Evolutionary conservation across 2,329 filamentous ascomycete genomes (phyloP).

Genomic region (Lasiodiplodia theobromae): DNA sequence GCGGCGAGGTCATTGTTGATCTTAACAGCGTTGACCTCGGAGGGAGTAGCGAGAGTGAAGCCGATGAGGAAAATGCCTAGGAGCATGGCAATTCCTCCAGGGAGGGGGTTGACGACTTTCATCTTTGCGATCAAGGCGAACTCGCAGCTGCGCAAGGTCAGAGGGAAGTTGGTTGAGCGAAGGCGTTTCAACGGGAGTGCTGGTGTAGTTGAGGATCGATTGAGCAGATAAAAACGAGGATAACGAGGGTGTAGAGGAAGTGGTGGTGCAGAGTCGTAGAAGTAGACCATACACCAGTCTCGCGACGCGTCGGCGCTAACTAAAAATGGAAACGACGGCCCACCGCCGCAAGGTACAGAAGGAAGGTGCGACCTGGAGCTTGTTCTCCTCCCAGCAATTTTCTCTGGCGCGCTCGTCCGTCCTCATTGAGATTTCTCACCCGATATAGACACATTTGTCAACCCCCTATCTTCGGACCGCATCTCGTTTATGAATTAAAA

Average conservation of each 20-base stretch:
- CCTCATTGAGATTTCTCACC: too few relatives aligned
- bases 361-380: neutral
- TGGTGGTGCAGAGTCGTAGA: neutral
- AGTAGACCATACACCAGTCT: neutral
- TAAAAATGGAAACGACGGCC: neutral
- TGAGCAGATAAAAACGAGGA: neutral
- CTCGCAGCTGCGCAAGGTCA: neutral
- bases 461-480: too few relatives aligned
- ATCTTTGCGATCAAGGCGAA: neutral
- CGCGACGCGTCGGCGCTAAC: neutral
- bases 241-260: neutral
- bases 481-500: too few relatives aligned
- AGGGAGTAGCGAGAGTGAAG: slow-evolving; percentile 34
- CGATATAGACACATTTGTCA: too few relatives aligned
- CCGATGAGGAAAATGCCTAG: slow-evolving; percentile 30
- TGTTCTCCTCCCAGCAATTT: too few relatives aligned
- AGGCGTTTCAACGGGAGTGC: neutral
- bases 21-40: neutral
- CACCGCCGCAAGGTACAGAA: neutral
- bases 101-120: slow-evolving; percentile 51
- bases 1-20: slow-evolving; percentile 53
- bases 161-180: neutral
- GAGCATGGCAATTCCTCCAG: slow-evolving; percentile 43
- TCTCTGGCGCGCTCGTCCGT: too few relatives aligned
- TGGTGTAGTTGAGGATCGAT: neutral